These are phyloP conservation scores for Chytriomyces confervae DNA, from an alignment of 192 early-diverging fungal species.

Conservation along the genomic window DNA sequence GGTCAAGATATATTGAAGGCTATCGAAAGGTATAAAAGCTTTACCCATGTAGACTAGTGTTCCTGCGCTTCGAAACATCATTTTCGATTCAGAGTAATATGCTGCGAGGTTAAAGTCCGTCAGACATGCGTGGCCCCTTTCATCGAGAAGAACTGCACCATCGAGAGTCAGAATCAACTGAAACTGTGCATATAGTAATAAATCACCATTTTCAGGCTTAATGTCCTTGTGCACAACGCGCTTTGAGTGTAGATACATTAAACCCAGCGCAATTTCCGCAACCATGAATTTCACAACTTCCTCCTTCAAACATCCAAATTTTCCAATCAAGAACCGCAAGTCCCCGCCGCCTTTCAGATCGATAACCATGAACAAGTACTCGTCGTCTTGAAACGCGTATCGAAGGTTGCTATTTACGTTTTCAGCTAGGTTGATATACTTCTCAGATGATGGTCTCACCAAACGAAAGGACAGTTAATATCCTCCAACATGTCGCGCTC, in stretches of 20 bases:
- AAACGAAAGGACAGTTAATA: constrained; percentile 83
- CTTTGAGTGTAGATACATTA: constrained; percentile 56
- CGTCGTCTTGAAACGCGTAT: constrained; percentile 70
- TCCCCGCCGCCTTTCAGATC: constrained; percentile 67
- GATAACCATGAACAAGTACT: constrained; percentile 67
- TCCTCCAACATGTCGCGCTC: constrained; percentile 88
- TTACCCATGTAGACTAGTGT: constrained; percentile 87
- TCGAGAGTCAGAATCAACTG: not conserved
- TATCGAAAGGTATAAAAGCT: not conserved
- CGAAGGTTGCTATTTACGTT: constrained; percentile 72
- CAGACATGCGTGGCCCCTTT: constrained; percentile 84
- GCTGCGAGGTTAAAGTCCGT: constrained; percentile 98
- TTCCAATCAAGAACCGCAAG: constrained; percentile 56
- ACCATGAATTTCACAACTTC: constrained; percentile 49
- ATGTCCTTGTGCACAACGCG: constrained; percentile 60
- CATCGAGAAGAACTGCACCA: constrained; percentile 68
- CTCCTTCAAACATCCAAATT: constrained; percentile 46
- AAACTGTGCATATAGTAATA: constrained; percentile 28
- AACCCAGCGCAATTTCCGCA: constrained; percentile 50
- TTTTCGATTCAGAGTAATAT: constrained; percentile 64
- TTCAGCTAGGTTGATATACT: not conserved
- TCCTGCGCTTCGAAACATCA: constrained; percentile 83
- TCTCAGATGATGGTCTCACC: constrained; percentile 18
- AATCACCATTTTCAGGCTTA: constrained; percentile 48
- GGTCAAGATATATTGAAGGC: not conserved